A percentile compares a stretch with the other conserved stretches of the same genome.
Conservation (phyloP, 2,329 filamentous ascomycete genomes). For the Penicillium aurantiogriseum region DNA sequence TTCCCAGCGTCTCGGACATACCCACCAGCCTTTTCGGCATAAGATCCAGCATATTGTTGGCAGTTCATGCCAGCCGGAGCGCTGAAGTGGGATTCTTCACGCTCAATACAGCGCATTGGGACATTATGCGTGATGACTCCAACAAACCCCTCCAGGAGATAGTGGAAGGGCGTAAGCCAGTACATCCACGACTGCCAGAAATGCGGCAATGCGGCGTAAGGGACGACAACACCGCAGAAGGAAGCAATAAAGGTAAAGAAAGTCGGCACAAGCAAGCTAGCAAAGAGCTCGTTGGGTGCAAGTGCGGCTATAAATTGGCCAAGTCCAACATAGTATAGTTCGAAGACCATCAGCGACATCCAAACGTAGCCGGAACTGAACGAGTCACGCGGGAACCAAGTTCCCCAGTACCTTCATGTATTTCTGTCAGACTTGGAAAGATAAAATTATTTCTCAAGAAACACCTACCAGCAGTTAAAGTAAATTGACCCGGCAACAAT, state of each 20-base stretch:
- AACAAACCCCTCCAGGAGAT: conserved; percentile 63
- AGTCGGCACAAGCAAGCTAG: conserved; percentile 64
- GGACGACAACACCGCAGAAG: conserved; percentile 74
- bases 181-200: conserved; percentile 71
- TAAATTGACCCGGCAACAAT: conserved; percentile 65
- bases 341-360: conserved; percentile 64
- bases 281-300: conserved; percentile 64
- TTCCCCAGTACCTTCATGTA: conserved; percentile 50
- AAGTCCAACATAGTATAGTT: conserved; percentile 64
- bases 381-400: conserved; percentile 54
- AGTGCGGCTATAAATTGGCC: conserved; percentile 67
- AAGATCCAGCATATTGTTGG: conserved; percentile 56
- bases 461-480: conserved; percentile 60
- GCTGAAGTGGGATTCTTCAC: conserved; percentile 61
- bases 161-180: conserved; percentile 66
- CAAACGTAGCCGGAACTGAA: conserved; percentile 63
- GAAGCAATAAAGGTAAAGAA: conserved; percentile 69
- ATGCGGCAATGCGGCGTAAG: conserved; percentile 58
- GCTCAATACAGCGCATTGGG: conserved; percentile 54
- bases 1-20: conserved; percentile 58
- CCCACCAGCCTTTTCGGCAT: conserved; percentile 55
- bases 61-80: conserved; percentile 62
- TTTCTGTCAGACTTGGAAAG: background rate
- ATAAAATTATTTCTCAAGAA: background rate
- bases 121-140: conserved; percentile 55